Percentiles rank a stretch among this genome's conserved stretches.
These are phyloP conservation scores for Royoungia palumana DNA, from an alignment of 768 basidiomycete genomes.

Conservation along the genomic window DNA sequence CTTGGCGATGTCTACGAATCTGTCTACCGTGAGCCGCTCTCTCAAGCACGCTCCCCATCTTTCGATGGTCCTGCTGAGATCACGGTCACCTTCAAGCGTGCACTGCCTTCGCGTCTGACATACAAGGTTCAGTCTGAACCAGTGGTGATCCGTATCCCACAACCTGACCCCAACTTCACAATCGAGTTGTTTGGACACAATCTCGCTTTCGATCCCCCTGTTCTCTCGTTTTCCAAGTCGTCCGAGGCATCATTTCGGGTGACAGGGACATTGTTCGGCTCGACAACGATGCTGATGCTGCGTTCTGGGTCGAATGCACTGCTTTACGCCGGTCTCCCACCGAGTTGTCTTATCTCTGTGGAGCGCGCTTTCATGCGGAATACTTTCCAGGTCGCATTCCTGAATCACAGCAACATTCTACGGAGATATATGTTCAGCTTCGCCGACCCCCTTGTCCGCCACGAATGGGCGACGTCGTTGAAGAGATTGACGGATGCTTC, in stretches of 20 bases:
- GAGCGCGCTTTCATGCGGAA: constrained; percentile 96
- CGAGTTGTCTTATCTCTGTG: constrained; percentile 72
- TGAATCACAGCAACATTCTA: constrained; percentile 59
- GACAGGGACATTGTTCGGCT: constrained; percentile 79
- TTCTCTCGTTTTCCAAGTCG: constrained; percentile 74
- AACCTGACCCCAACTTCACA: constrained; percentile 74
- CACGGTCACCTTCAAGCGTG: constrained; percentile 65
- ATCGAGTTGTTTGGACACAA: constrained; percentile 88
- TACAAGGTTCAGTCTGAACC: constrained; percentile 87
- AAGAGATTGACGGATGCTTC: constrained; percentile 63
- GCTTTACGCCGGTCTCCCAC: constrained; percentile 76
- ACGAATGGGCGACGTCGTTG: constrained; percentile 69
- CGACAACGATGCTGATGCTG: constrained; percentile 79
- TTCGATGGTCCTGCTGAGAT: constrained; percentile 44
- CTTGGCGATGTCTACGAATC: constrained; percentile 78
- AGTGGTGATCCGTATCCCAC: constrained; percentile 81
- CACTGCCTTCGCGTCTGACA: constrained; percentile 74
- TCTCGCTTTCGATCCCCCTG: constrained; percentile 81
- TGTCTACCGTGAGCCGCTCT: constrained; percentile 66
- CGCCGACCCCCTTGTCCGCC: constrained; percentile 69
- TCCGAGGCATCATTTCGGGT: constrained; percentile 87
- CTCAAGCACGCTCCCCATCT: constrained; percentile 58
- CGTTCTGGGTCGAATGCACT: constrained; percentile 82
- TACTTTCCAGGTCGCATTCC: constrained; percentile 90
- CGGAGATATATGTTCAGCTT: constrained; percentile 96